phyloP scores from a whole-genome alignment of 2,329 filamentous ascomycete species.

The Cladosporium sphaerospermum region DNA sequence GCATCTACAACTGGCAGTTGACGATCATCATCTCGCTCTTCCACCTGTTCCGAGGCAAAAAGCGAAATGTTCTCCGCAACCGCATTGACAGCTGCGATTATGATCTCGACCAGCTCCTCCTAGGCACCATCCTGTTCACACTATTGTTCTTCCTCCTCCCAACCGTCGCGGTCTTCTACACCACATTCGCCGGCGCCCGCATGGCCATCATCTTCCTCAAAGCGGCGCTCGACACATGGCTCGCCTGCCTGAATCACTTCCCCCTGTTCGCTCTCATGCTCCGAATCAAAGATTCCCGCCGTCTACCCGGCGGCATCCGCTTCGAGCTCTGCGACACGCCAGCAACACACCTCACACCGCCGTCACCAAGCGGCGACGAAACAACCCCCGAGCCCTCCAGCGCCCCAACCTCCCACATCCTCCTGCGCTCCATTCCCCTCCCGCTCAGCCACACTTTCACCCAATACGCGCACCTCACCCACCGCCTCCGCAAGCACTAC shows the following conservation, averaged over 20 bases:
- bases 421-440: conserved; percentile 70
- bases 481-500: conserved; percentile 91
- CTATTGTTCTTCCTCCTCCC: conserved; percentile 90
- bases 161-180: conserved; percentile 92
- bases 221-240: conserved; percentile 79
- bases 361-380: conserved; percentile 30
- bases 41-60: conserved; percentile 95
- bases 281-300: conserved; percentile 81
- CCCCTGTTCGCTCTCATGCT: conserved; percentile 96
- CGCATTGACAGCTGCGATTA: conserved; percentile 99
- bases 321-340: conserved; percentile 75
- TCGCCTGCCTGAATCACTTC: conserved; percentile 95
- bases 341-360: neutral
- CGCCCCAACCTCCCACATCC: conserved; percentile 14
- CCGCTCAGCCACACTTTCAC: conserved; percentile 92
- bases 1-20: conserved; percentile 98
- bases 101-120: conserved; percentile 89
- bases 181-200: conserved; percentile 88
- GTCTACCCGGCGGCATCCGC: conserved; percentile 81
- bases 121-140: conserved; percentile 95
- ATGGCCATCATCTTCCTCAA: conserved; percentile 95
- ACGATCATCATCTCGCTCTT: conserved; percentile 97
- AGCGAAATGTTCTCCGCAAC: conserved; percentile 92
- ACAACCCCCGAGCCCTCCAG: neutral
- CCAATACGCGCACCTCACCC: conserved; percentile 91